These are phyloP conservation scores for Euptelea pleiosperma DNA, from an alignment of 164 flowering plant genomes.

Conservation along the genomic window DNA sequence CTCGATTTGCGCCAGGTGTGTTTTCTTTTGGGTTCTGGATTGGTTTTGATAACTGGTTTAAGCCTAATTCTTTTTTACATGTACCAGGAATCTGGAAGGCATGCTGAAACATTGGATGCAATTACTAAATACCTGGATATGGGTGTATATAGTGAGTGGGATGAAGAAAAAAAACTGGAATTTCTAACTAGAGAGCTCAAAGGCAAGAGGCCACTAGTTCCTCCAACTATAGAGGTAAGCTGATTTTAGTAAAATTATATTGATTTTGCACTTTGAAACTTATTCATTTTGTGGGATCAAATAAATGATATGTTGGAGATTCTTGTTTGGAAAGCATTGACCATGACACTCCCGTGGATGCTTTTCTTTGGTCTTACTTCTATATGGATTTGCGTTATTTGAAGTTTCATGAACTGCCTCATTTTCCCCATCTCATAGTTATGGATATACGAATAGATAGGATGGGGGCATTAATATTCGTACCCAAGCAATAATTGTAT, in stretches of 20 bases:
- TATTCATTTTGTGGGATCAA: background rate
- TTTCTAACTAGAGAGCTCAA: constrained; percentile 80
- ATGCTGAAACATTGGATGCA: constrained; percentile 88
- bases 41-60: background rate
- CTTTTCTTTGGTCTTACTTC: no score
- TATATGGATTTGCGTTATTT: background rate
- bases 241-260: background rate
- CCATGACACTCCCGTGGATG: background rate
- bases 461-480: no score
- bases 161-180: constrained; percentile 79
- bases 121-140: constrained; percentile 82
- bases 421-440: no score
- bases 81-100: constrained; percentile 85
- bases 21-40: constrained; percentile 8
- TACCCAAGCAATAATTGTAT: no score
- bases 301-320: background rate
- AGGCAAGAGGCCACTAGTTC: constrained; percentile 91
- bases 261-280: background rate
- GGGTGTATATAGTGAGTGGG: constrained; percentile 93
- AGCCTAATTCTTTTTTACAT: constrained; percentile 9
- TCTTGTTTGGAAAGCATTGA: background rate
- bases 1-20: constrained; percentile 95
- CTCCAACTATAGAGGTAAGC: constrained; percentile 68
- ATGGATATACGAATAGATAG: no score
- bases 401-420: no score